These are phyloP conservation scores for Acrasis kona DNA, from an alignment of 78 protist genomes.

Conservation along the genomic window DNA sequence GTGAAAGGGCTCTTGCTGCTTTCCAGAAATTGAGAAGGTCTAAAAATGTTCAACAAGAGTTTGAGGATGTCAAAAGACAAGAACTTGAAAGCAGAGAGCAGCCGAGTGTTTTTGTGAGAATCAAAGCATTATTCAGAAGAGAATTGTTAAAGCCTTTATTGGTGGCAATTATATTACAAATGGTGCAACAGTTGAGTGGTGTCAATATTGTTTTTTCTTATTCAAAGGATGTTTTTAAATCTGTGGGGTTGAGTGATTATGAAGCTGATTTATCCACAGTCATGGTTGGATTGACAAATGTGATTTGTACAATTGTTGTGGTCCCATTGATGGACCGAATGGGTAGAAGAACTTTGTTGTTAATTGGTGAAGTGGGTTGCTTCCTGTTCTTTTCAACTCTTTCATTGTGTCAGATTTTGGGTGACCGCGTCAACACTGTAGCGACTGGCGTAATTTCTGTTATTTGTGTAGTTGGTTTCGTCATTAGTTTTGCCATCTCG, in stretches of 20 bases:
- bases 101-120: not conserved
- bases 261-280: not conserved
- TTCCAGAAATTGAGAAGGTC: not conserved
- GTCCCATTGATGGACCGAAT: not conserved
- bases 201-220: conserved; percentile 22
- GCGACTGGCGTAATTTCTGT: not conserved
- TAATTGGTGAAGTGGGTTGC: not conserved
- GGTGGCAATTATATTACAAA: conserved; percentile 7
- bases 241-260: not conserved
- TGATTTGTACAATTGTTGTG: not conserved
- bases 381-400: not conserved
- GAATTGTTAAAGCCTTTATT: not conserved
- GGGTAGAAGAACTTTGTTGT: not conserved
- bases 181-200: conserved; percentile 20
- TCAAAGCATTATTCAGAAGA: not conserved
- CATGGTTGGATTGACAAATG: not conserved
- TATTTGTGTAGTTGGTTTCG: not conserved
- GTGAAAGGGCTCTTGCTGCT: not conserved
- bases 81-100: not conserved
- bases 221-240: not conserved
- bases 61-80: not conserved
- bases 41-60: not conserved
- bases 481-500: conserved; percentile 5
- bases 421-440: not conserved
- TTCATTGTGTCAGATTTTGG: not conserved